Percentiles rank a stretch among this genome's conserved stretches.
These are phyloP conservation scores for Trichosanthes truncata DNA, from an alignment of 306 rosid genomes.

Conservation along the genomic window DNA sequence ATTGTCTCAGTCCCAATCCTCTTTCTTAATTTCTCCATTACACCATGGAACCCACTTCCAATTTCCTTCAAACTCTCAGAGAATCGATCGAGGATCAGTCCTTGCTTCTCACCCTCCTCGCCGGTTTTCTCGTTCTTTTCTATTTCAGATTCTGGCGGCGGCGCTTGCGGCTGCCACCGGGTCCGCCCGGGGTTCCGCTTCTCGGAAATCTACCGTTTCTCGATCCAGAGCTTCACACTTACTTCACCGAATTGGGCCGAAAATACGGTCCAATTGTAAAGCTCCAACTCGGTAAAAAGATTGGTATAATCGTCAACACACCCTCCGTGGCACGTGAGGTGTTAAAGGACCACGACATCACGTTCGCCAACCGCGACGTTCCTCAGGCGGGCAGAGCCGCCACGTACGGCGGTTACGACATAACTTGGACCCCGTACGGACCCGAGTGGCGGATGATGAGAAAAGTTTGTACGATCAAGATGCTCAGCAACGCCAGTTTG, in stretches of 20 bases:
- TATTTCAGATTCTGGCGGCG: conserved; percentile 5
- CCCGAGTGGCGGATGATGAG: conserved; percentile 79
- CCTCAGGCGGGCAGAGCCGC: conserved; percentile 26
- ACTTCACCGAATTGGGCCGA: conserved; percentile 36
- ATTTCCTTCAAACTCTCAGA: background rate
- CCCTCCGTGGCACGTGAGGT: conserved; percentile 43
- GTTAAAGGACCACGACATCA: conserved; percentile 48
- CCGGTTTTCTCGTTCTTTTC: background rate
- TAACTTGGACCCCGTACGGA: conserved; percentile 62
- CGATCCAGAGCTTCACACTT: conserved; percentile 64
- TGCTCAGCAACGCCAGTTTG: conserved; percentile 45
- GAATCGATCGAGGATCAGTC: too few relatives aligned
- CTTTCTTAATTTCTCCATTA: background rate
- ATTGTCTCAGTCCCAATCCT: too few relatives aligned
- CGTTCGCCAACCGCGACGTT: conserved; percentile 75
- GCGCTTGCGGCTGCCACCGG: conserved; percentile 34
- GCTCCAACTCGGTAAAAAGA: conserved; percentile 54
- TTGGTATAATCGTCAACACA: conserved; percentile 37
- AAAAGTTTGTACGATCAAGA: conserved; percentile 47
- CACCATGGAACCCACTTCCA: background rate
- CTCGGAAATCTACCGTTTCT: conserved; percentile 62
- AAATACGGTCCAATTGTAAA: conserved; percentile 48
- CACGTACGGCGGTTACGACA: conserved; percentile 43
- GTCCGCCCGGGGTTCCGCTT: conserved; percentile 57
- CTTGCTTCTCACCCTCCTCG: background rate